Conservation (phyloP, 257 asterid species). For the Solanum virginianum region DNA sequence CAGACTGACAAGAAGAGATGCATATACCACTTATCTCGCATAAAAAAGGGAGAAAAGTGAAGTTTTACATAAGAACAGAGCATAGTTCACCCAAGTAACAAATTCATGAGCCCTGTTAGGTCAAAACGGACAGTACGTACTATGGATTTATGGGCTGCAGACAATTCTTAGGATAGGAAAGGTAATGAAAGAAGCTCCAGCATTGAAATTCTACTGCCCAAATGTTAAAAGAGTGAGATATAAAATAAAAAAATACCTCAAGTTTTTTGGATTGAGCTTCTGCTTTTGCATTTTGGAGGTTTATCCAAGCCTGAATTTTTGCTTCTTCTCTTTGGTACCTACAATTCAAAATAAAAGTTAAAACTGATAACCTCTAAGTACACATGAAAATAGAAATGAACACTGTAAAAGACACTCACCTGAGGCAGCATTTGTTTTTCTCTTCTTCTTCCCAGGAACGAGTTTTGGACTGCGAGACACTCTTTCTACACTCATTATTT, state of each 20-base stretch:
- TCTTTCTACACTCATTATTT: slow-evolving; percentile 43
- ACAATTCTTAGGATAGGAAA: background rate
- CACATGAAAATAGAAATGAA: background rate
- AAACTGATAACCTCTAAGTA: background rate
- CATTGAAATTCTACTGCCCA: background rate
- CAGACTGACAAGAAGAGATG: background rate
- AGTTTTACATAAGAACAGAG: background rate
- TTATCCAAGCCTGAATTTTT: slow-evolving; percentile 94
- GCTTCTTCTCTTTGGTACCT: slow-evolving; percentile 99
- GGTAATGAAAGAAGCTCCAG: background rate
- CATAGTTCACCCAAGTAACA: background rate
- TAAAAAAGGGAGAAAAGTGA: background rate
- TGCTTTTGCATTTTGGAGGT: slow-evolving; percentile 88
- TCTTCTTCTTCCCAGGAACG: slow-evolving; percentile 80
- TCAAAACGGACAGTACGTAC: background rate
- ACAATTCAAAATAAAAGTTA: background rate
- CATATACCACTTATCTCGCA: background rate
- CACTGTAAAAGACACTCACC: slow-evolving; percentile 22
- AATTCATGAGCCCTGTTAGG: background rate
- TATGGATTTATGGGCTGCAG: background rate
- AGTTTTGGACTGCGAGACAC: slow-evolving; percentile 44
- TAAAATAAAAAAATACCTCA: slow-evolving; percentile 39
- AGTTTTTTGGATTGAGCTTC: slow-evolving; percentile 98
- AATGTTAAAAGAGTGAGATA: background rate
- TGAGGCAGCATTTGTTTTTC: slow-evolving; percentile 64